These are phyloP conservation scores for Xylariaceae sp. DNA, from an alignment of 2,329 filamentous ascomycete species.

Conservation along the genomic window DNA sequence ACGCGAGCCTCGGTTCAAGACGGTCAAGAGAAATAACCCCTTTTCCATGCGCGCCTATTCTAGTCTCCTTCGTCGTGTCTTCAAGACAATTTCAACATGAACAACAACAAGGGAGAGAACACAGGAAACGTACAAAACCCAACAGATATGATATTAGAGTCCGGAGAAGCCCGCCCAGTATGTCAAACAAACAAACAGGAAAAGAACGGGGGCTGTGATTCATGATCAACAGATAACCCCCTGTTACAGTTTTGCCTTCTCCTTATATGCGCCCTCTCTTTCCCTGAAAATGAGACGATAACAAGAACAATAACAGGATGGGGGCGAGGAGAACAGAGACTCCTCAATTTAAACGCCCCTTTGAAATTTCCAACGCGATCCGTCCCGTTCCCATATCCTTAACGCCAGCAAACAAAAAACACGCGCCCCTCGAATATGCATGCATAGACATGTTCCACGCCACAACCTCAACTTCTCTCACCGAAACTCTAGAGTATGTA, in stretches of 20 bases:
- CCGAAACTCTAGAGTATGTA: not conserved
- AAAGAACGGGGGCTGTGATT: not conserved
- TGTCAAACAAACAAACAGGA: not conserved
- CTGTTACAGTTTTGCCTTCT: not conserved
- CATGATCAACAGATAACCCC: not conserved
- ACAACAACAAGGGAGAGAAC: conserved; percentile 7
- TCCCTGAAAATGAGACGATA: not conserved
- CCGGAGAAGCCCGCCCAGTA: not conserved
- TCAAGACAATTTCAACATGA: conserved; percentile 11
- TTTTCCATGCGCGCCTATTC: conserved; percentile 3
- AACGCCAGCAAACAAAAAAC: conserved; percentile 4
- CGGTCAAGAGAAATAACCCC: not conserved
- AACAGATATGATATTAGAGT: conserved; percentile 1
- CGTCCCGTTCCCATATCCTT: not conserved
- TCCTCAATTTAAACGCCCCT: not conserved
- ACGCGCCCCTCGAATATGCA: conserved; percentile 6
- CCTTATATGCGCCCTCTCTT: not conserved
- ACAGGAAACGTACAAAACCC: conserved; percentile 4
- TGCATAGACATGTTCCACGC: not conserved
- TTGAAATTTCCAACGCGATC: not conserved
- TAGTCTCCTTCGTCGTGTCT: conserved; percentile 8
- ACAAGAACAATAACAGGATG: conserved; percentile 1
- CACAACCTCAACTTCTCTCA: not conserved
- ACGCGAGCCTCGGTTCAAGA: conserved; percentile 1
- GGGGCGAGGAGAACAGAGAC: not conserved